These are phyloP conservation scores for Exophiala dermatitidis DNA, from an alignment of 2,329 filamentous ascomycete genomes.

Conservation along the genomic window DNA sequence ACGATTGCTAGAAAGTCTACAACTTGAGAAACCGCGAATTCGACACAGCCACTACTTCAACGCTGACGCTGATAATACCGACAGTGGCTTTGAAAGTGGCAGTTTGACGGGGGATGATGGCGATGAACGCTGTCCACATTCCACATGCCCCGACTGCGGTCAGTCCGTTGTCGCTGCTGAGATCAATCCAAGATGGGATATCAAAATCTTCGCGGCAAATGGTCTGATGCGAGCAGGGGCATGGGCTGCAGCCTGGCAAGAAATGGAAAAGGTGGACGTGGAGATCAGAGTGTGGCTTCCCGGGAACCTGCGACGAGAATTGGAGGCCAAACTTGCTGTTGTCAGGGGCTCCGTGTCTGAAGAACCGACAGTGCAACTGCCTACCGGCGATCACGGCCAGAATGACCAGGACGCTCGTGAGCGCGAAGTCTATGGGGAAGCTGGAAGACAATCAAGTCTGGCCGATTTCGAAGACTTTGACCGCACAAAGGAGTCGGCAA, in stretches of 20 bases:
- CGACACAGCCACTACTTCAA: conserved; percentile 53
- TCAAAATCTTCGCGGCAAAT: conserved; percentile 92
- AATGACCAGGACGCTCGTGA: conserved; percentile 11
- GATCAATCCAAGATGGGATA: conserved; percentile 49
- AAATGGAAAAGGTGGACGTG: conserved; percentile 98
- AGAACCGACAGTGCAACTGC: not conserved
- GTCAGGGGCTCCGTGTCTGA: not conserved
- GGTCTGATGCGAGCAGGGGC: conserved; percentile 86
- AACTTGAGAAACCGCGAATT: conserved; percentile 49
- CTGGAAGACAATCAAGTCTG: conserved; percentile 13
- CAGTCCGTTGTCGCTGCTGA: conserved; percentile 42
- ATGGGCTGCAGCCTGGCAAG: conserved; percentile 88
- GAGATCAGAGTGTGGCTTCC: conserved; percentile 70
- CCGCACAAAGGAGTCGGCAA: conserved; percentile 4
- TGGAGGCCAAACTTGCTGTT: conserved; percentile 30
- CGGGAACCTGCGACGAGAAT: conserved; percentile 43
- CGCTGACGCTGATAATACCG: conserved; percentile 16
- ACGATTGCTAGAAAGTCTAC: conserved; percentile 53
- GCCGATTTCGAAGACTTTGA: conserved; percentile 25
- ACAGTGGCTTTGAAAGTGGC: conserved; percentile 32
- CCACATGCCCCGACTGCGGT: conserved; percentile 46
- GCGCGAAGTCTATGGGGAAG: conserved; percentile 23
- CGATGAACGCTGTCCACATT: conserved; percentile 19
- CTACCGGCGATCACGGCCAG: not conserved
- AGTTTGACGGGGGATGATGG: conserved; percentile 33